Conservation (phyloP, 148 eudicot species). For the Salicornia ramosissima region DNA sequence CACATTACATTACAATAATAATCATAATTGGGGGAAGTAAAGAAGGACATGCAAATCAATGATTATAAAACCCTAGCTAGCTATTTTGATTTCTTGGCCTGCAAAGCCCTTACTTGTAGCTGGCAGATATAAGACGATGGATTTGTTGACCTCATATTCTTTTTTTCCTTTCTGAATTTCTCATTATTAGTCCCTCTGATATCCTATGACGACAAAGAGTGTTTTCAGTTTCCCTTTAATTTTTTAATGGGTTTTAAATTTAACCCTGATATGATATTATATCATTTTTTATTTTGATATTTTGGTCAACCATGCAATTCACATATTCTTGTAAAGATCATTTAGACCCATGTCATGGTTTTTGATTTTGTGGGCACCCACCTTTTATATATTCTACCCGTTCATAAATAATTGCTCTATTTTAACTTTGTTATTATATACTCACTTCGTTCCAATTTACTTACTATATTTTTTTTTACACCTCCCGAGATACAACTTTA, state of each 20-base stretch:
- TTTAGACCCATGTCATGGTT: constrained; percentile 16
- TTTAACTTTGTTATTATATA: no score
- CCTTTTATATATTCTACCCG: no score
- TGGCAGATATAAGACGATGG: constrained; percentile 20
- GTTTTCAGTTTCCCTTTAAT: constrained; percentile 13
- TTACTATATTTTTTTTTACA: no score
- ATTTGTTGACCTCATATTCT: constrained; percentile 18
- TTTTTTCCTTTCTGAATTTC: constrained; percentile 17
- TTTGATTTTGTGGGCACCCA: constrained; percentile 33
- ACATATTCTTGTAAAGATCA: neutral
- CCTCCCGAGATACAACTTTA: no score
- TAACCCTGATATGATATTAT: constrained; percentile 19
- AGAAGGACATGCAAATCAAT: constrained; percentile 25
- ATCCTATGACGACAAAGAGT: constrained; percentile 18
- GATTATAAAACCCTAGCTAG: constrained; percentile 7
- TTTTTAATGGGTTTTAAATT: constrained; percentile 3
- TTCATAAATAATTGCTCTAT: no score
- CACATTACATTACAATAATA: neutral
- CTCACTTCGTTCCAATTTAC: no score
- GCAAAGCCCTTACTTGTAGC: constrained; percentile 15
- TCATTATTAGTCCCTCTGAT: constrained; percentile 21
- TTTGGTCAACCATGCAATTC: constrained; percentile 24
- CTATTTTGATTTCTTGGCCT: no score
- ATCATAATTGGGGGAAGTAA: neutral
- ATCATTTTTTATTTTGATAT: neutral